A percentile compares a stretch with the other conserved stretches of the same genome.
Conservation (phyloP, 441 rosid genomes). For the Adansonia gregorii region DNA sequence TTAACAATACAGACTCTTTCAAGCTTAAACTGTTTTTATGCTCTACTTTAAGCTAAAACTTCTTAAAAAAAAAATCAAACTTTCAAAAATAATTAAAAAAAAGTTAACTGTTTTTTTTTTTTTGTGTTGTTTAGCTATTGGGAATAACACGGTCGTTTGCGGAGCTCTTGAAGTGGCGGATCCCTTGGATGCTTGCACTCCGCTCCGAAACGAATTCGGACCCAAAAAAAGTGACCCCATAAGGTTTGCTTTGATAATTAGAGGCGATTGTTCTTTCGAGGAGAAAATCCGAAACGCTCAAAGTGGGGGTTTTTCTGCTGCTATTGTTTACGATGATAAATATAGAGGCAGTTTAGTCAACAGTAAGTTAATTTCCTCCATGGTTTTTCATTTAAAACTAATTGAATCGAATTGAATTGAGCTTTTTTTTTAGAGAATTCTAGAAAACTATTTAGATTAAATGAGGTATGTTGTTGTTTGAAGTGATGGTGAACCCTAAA, state of each 20-base stretch:
- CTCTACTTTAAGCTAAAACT: background rate
- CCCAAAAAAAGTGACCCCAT: constrained; percentile 35
- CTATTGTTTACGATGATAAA: constrained; percentile 62
- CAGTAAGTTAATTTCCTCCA: constrained; percentile 48
- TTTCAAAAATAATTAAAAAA: background rate
- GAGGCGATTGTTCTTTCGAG: constrained; percentile 70
- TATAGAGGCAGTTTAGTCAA: constrained; percentile 54
- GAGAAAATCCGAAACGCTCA: constrained; percentile 68
- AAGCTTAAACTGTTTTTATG: background rate
- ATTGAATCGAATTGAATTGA: constrained; percentile 11
- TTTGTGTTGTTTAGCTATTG: constrained; percentile 37
- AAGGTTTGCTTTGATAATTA: constrained; percentile 55
- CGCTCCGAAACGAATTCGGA: constrained; percentile 35
- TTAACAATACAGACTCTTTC: background rate
- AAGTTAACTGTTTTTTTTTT: background rate
- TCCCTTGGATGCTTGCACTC: constrained; percentile 65
- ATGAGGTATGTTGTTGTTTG: constrained; percentile 23
- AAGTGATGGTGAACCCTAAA: constrained; percentile 70
- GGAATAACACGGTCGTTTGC: constrained; percentile 47
- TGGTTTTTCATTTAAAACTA: background rate
- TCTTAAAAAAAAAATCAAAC: background rate
- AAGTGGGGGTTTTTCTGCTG: constrained; percentile 56
- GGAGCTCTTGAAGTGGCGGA: constrained; percentile 62
- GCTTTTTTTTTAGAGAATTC: background rate
- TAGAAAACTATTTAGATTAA: constrained; percentile 8